Evolutionary conservation across 164 flowering plant species (phyloP).

Genomic region (Malania oleifera): DNA sequence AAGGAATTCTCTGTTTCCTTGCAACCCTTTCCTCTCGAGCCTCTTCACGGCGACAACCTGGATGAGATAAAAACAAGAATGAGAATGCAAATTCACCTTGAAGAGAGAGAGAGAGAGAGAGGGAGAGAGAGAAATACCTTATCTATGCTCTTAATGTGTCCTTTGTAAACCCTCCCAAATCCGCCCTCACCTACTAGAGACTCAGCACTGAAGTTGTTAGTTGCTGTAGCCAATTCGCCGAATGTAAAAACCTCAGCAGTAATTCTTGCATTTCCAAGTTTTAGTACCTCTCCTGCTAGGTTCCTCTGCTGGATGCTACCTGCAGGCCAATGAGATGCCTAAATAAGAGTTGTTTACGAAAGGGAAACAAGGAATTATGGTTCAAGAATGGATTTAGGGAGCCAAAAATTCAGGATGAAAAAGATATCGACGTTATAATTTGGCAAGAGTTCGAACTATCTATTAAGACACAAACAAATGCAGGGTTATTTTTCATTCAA

Average conservation of each 20-base stretch:
- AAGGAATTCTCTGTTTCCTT: conserved; percentile 42
- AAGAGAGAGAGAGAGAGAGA: neutral
- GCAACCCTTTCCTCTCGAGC: conserved; percentile 36
- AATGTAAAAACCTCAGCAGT: conserved; percentile 24
- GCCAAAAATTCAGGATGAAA: too few relatives aligned
- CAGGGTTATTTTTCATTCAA: too few relatives aligned
- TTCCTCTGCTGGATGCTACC: conserved; percentile 19
- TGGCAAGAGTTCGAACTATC: too few relatives aligned
- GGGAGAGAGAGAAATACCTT: conserved; percentile 11
- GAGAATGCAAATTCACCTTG: neutral
- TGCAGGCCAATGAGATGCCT: conserved; percentile 2
- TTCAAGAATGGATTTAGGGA: too few relatives aligned
- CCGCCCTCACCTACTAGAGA: conserved; percentile 42
- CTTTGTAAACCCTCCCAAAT: conserved; percentile 45
- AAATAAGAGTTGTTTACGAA: too few relatives aligned
- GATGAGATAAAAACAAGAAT: neutral
- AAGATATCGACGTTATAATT: too few relatives aligned
- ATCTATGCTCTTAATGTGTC: conserved; percentile 22
- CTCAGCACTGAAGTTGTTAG: conserved; percentile 29
- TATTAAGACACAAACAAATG: too few relatives aligned
- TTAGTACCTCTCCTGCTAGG: conserved; percentile 18
- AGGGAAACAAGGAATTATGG: too few relatives aligned
- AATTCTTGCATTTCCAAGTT: conserved; percentile 13
- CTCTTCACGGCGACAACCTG: conserved; percentile 47
- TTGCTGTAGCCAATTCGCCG: conserved; percentile 27